phyloP scores from a whole-genome alignment of 768 basidiomycete species.

The Lentinus brumalis region DNA sequence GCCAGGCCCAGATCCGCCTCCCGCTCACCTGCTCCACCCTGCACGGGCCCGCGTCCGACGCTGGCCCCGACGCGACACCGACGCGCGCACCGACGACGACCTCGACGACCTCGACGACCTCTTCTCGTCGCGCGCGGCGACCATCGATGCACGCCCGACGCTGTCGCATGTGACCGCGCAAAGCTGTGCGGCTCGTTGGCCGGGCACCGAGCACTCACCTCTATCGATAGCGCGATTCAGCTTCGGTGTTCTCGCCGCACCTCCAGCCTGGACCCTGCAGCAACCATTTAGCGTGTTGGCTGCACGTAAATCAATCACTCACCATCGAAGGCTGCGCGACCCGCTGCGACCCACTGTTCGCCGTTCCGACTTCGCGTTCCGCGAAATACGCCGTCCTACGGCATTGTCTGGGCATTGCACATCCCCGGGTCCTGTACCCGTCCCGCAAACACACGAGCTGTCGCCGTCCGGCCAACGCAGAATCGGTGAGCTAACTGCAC shows the following conservation, averaged over 20 bases:
- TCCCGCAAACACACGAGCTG: neutral
- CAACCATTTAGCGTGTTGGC: neutral
- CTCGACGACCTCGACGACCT: neutral
- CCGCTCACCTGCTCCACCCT: neutral
- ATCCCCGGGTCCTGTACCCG: neutral
- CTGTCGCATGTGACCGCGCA: neutral
- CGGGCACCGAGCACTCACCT: neutral
- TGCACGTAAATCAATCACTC: neutral
- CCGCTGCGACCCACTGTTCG: neutral
- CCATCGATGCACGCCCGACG: neutral
- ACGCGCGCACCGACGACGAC: neutral
- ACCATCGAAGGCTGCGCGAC: neutral
- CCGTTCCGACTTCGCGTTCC: neutral
- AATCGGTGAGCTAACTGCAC: neutral
- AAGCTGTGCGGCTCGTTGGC: too few relatives aligned
- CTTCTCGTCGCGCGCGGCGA: neutral
- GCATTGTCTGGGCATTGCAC: neutral
- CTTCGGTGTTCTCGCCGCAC: neutral
- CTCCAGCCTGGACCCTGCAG: neutral
- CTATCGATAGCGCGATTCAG: neutral
- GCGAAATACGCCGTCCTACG: neutral
- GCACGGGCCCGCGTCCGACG: neutral
- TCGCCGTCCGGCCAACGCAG: neutral
- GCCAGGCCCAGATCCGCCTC: constrained; percentile 4
- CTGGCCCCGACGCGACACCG: neutral